Conservation (phyloP, 805 yeast genomes). For the Ogataea corticis region DNA sequence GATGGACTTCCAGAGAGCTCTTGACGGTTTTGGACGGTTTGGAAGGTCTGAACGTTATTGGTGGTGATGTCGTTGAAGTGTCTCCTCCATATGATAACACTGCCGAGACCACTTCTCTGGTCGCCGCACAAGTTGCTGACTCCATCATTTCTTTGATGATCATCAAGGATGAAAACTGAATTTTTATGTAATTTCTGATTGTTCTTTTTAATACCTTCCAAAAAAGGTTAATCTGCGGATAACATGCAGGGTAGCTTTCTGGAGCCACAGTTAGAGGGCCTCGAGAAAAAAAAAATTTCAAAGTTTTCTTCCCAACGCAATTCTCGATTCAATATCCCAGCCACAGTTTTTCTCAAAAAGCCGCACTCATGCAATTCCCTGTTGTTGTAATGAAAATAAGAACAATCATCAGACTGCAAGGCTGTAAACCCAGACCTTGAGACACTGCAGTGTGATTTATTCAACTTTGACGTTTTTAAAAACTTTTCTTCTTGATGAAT, state of each 20-base stretch:
- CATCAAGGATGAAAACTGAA: constrained; percentile 18
- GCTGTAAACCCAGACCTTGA: too few species aligned
- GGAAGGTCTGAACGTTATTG: constrained; percentile 60
- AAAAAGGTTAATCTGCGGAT: background rate
- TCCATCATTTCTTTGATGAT: constrained; percentile 48
- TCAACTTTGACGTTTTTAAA: too few species aligned
- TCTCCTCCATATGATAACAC: constrained; percentile 60
- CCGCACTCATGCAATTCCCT: too few species aligned
- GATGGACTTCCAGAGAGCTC: constrained; percentile 66
- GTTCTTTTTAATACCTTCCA: background rate
- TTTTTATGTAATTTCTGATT: background rate
- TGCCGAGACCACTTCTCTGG: constrained; percentile 60
- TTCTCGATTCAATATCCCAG: too few species aligned
- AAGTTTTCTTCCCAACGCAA: background rate
- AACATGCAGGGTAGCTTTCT: background rate
- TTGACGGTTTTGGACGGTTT: constrained; percentile 47
- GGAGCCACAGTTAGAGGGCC: constrained; percentile 2
- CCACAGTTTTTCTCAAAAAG: background rate
- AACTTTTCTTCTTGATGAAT: too few species aligned
- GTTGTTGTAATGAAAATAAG: too few species aligned
- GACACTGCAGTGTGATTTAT: too few species aligned
- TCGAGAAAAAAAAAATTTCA: background rate
- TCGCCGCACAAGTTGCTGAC: constrained; percentile 65
- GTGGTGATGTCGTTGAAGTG: constrained; percentile 77
- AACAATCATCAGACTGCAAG: too few species aligned